These are phyloP conservation scores for Saturnispora silvae DNA, from an alignment of 805 yeast species.

Conservation along the genomic window DNA sequence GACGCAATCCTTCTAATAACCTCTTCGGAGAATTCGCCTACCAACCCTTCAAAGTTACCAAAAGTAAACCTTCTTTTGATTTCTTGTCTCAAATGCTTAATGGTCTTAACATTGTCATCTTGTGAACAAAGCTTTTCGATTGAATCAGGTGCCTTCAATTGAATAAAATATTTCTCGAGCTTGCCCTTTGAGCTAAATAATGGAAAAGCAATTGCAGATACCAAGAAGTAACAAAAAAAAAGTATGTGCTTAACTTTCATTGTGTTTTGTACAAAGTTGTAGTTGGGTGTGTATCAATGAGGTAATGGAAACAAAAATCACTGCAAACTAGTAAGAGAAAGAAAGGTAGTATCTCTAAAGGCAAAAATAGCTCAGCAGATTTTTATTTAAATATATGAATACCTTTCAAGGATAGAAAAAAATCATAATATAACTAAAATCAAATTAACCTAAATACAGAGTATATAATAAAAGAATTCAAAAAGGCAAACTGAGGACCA, in stretches of 20 bases:
- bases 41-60: slow-evolving; percentile 63
- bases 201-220: slow-evolving; percentile 5
- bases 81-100: slow-evolving; percentile 35
- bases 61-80: slow-evolving; percentile 48
- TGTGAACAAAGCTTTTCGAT: slow-evolving; percentile 37
- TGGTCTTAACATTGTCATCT: slow-evolving; percentile 26
- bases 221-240: slow-evolving; percentile 3
- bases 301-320: neutral
- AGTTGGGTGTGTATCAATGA: neutral
- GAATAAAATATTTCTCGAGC: slow-evolving; percentile 33
- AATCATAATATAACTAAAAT: slow-evolving; percentile 1
- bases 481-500: too few relatives aligned
- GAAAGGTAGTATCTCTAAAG: too few relatives aligned
- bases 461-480: neutral
- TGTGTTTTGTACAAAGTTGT: neutral
- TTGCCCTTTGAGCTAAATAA: slow-evolving; percentile 4
- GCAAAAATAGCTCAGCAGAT: slow-evolving; percentile 6
- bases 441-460: slow-evolving; percentile 2
- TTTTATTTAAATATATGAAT: neutral
- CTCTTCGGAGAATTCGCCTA: slow-evolving; percentile 47
- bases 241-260: slow-evolving; percentile 1
- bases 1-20: slow-evolving; percentile 36
- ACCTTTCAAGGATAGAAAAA: neutral
- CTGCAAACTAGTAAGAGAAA: neutral
- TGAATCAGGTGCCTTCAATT: slow-evolving; percentile 40